Evolutionary conservation across 1,139 yeast genomes (phyloP), one percentile per base, ranked within the genome.

Genomic region (Scheffersomyces segobiensis): DNA sequence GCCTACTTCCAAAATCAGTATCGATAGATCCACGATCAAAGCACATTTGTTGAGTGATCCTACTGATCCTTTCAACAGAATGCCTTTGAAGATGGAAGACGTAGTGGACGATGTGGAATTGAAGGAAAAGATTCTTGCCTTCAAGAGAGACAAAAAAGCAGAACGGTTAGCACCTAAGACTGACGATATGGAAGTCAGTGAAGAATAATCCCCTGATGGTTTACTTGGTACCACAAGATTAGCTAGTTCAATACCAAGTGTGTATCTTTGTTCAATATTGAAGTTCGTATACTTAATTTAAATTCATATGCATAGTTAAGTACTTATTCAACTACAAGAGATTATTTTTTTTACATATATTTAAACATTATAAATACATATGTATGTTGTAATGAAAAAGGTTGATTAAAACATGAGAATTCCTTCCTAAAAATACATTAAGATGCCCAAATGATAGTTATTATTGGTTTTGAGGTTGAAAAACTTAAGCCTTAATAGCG

Each of bases 51-150:
- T 96, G 71, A 91, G 95, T 77, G 98, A 95, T 75, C 86, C 97
- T 0, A 93, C 97, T 0, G 99, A 96, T 77, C 99, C 99, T 14
- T 96, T 96, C 76, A 96, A 95, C 74, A 86, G 99, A 75, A 82
- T 88, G 75, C 98, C 99, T 1, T 79, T 96, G 65, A 92, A 86
- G 67, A 75, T 95, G 55, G 98, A 93, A 63, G 97, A 96, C 65
- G 97, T 93, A 24, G 72, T 83, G 24, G 97, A 96, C 26, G 87
- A 92, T 72, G 78, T 77, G 0, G 96, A 88, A 61, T 78, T 93
- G 69, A 87, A 81, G 69, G 70, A 73, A 50, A 84, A 82, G 68
- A 93, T 93, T 57, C 78, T 76, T 55, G 85, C 79, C 49, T 93
- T 87, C 71, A 87, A 83, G 61, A 66, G 63, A 55, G 69, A 77